Conservation (phyloP, 2,329 filamentous ascomycete species). For the Colletotrichum abscissum region DNA sequence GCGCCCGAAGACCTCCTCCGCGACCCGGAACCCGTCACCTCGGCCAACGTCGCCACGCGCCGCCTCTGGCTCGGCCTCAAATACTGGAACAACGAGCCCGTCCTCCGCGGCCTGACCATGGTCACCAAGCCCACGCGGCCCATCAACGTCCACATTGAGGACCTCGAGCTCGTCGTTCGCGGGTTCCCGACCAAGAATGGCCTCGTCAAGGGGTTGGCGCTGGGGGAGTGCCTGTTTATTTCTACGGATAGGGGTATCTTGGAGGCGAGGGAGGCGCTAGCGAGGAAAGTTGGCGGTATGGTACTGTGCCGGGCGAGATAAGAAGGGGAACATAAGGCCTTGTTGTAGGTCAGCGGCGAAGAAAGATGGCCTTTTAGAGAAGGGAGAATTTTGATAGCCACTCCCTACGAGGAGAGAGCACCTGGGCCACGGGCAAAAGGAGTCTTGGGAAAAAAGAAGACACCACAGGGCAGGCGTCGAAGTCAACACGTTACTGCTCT, state of each 20-base stretch:
- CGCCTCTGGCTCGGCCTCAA: slow-evolving; percentile 91
- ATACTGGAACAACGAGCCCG: slow-evolving; percentile 86
- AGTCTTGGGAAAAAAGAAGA: slow-evolving; percentile 13
- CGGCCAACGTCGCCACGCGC: slow-evolving; percentile 77
- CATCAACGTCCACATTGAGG: slow-evolving; percentile 72
- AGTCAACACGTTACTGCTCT: not conserved
- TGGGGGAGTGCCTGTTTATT: slow-evolving; percentile 87
- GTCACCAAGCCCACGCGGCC: slow-evolving; percentile 81
- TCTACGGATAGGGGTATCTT: slow-evolving; percentile 81
- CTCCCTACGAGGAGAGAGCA: not conserved
- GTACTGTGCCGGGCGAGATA: slow-evolving; percentile 77
- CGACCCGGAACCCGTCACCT: slow-evolving; percentile 70
- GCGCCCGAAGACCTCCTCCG: slow-evolving; percentile 57
- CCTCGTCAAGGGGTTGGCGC: slow-evolving; percentile 77
- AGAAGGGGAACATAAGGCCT: slow-evolving; percentile 26
- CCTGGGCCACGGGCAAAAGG: not conserved
- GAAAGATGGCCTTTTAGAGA: not conserved
- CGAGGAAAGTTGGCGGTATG: slow-evolving; percentile 83
- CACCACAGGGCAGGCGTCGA: not conserved
- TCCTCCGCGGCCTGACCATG: slow-evolving; percentile 73
- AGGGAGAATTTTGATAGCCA: not conserved
- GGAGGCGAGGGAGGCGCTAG: slow-evolving; percentile 85
- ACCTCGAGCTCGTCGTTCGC: slow-evolving; percentile 73
- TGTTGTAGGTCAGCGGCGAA: not conserved
- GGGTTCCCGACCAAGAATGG: slow-evolving; percentile 75